Conservation (phyloP, 495 filamentous ascomycete species). For the Penicillium canariense region DNA sequence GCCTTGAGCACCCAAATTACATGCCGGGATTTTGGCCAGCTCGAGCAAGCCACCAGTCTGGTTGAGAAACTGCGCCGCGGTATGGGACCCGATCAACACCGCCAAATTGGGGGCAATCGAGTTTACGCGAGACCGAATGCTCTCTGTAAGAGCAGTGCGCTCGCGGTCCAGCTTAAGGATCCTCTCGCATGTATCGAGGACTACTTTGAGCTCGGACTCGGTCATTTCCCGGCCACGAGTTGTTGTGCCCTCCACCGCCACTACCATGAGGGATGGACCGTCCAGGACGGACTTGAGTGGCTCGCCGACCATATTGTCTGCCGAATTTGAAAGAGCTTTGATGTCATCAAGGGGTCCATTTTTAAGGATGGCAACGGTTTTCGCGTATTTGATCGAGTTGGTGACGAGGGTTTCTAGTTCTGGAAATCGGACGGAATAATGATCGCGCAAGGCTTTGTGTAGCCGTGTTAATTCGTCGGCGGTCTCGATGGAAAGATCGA, state of each 20-base stretch:
- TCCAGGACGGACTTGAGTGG: slow-evolving; percentile 78
- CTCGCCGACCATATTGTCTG: slow-evolving; percentile 70
- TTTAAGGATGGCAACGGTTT: slow-evolving; percentile 87
- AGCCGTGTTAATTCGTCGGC: slow-evolving; percentile 89
- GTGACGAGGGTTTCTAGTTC: slow-evolving; percentile 93
- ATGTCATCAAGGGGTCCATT: slow-evolving; percentile 93
- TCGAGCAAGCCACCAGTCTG: slow-evolving; percentile 84
- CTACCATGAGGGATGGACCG: slow-evolving; percentile 88
- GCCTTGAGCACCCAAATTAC: slow-evolving; percentile 86
- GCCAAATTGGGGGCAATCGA: slow-evolving; percentile 94
- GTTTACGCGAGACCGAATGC: slow-evolving; percentile 96
- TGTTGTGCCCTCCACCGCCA: slow-evolving; percentile 91
- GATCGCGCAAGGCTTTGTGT: slow-evolving; percentile 92
- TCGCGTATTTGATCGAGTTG: slow-evolving; percentile 92
- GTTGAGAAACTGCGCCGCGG: slow-evolving; percentile 93
- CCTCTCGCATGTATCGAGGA: slow-evolving; percentile 80
- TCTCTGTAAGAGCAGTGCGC: slow-evolving; percentile 84
- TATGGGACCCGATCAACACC: slow-evolving; percentile 89
- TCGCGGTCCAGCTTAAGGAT: slow-evolving; percentile 82
- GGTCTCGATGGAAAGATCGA: slow-evolving; percentile 87
- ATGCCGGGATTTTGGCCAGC: slow-evolving; percentile 86
- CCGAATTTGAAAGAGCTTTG: slow-evolving; percentile 64
- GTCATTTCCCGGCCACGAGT: slow-evolving; percentile 77
- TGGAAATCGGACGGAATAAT: slow-evolving; percentile 91
- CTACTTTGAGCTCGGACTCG: slow-evolving; percentile 67